A percentile compares a stretch with the other conserved stretches of the same genome.
Conservation (phyloP, 2,329 filamentous ascomycete species). For the Trichoderma harzianum region DNA sequence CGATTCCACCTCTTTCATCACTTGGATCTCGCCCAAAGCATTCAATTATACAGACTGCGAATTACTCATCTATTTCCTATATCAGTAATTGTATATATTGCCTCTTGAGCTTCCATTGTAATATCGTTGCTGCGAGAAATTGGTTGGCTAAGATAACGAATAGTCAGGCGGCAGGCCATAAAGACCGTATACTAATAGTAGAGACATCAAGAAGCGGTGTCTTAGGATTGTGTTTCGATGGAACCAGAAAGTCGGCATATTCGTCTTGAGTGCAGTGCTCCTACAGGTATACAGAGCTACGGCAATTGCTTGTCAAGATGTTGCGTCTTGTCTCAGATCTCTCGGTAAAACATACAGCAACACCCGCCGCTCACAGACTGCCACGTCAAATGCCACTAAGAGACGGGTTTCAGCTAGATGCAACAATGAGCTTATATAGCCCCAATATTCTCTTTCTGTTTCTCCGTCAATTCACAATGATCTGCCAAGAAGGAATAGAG, state of each 20-base stretch:
- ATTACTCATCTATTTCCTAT: background rate
- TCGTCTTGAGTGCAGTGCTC: background rate
- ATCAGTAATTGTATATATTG: background rate
- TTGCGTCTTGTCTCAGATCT: background rate
- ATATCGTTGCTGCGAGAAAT: accelerated
- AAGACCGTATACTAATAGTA: background rate
- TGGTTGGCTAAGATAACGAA: background rate
- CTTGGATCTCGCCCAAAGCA: background rate
- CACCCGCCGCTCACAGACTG: background rate
- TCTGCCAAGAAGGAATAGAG: background rate
- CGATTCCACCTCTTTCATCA: background rate
- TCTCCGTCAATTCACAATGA: background rate
- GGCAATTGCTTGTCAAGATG: background rate
- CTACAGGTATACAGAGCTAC: background rate
- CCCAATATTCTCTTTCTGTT: background rate
- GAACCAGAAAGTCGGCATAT: too few species aligned
- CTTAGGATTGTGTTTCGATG: background rate
- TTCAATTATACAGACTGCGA: background rate
- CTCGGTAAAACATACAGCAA: background rate
- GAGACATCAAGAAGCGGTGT: background rate
- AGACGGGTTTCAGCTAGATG: background rate
- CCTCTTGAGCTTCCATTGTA: background rate
- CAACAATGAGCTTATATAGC: background rate
- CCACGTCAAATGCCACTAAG: background rate
- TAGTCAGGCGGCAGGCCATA: background rate